phyloP scores from a whole-genome alignment of 805 yeast species.

The Myxozyma monticola region DNA sequence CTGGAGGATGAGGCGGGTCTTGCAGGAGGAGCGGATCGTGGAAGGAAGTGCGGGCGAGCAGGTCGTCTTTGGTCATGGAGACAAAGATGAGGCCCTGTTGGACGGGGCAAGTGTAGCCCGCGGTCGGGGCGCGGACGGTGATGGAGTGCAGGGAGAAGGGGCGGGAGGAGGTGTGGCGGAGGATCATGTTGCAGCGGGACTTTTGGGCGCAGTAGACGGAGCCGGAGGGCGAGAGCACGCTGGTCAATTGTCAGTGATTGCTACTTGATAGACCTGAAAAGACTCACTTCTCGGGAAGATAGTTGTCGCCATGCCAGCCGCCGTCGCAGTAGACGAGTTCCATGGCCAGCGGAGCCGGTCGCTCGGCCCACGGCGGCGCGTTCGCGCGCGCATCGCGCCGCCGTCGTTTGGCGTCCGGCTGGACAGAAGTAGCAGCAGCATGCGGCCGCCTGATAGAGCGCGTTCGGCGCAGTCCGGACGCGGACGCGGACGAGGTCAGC shows the following conservation, averaged over 20 bases:
- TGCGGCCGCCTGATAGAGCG: background rate
- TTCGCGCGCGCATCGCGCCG: constrained; percentile 7
- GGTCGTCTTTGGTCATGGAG: constrained; percentile 25
- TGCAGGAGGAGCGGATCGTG: too few species aligned
- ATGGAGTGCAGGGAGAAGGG: constrained; percentile 28
- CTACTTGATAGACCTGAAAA: background rate
- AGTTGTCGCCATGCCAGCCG: constrained; percentile 29
- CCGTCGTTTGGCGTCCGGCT: constrained; percentile 19
- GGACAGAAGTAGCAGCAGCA: too few species aligned
- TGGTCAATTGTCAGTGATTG: background rate
- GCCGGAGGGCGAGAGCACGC: constrained; percentile 8
- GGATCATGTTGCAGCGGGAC: constrained; percentile 27
- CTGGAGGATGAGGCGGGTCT: too few species aligned
- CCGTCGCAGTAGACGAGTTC: constrained; percentile 27
- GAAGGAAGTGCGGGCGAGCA: too few species aligned
- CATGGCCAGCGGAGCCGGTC: constrained; percentile 14
- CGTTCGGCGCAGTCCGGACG: background rate
- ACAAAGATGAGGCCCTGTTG: constrained; percentile 24
- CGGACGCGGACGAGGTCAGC: background rate
- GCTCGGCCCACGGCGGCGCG: constrained; percentile 10
- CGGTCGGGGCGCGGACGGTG: constrained; percentile 27
- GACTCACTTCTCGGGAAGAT: constrained; percentile 23
- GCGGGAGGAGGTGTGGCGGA: constrained; percentile 18
- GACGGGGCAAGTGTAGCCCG: constrained; percentile 29
- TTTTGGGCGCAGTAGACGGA: constrained; percentile 28